phyloP scores from a whole-genome alignment of 2,329 filamentous ascomycete species.

The Apiospora koreana region DNA sequence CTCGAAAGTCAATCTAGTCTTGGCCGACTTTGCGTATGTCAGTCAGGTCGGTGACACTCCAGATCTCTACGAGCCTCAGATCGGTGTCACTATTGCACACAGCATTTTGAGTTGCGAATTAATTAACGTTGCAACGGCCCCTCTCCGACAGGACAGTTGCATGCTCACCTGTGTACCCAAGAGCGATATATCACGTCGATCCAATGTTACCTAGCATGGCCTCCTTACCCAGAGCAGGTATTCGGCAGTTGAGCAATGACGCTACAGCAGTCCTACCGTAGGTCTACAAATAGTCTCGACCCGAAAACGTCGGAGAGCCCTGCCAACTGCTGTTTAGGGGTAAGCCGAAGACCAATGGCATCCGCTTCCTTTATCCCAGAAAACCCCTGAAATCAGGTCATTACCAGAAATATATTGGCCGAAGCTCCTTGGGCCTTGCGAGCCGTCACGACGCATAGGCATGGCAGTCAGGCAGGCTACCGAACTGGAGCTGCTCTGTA shows the following conservation, averaged over 20 bases:
- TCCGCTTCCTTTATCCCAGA: background rate
- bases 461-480: background rate
- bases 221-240: background rate
- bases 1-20: background rate
- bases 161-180: background rate
- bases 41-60: background rate
- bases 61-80: conserved; percentile 1
- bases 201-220: conserved; percentile 1
- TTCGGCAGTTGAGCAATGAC: background rate
- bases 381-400: background rate
- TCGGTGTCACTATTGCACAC: background rate
- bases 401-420: background rate
- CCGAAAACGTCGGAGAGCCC: conserved; percentile 12
- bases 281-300: conserved; percentile 5
- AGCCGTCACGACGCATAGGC: background rate
- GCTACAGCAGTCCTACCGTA: background rate
- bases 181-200: background rate
- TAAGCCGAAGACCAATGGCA: background rate
- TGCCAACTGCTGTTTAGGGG: conserved; percentile 10
- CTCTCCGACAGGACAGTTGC: background rate
- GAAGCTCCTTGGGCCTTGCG: background rate
- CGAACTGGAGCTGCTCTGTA: background rate
- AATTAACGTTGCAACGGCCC: background rate
- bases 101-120: background rate
- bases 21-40: background rate